Conservation (phyloP, 306 rosid species). For the Aeschynomene evenia region DNA sequence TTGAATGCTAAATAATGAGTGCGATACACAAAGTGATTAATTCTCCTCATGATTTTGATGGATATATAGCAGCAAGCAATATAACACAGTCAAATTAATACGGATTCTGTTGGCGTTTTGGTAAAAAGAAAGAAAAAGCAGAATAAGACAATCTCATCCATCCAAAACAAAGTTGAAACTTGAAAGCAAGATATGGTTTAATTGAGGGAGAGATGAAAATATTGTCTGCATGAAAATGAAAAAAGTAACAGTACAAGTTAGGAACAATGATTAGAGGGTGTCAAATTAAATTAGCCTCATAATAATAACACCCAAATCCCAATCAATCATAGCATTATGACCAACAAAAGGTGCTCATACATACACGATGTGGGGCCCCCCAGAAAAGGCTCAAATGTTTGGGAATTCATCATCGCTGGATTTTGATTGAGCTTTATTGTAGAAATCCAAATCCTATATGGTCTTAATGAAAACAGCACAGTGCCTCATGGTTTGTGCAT, state of each 20-base stretch:
- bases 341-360: not conserved
- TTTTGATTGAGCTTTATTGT: constrained; percentile 30
- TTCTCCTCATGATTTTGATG: not conserved
- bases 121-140: not conserved
- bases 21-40: not conserved
- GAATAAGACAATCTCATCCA: not conserved
- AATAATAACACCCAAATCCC: not conserved
- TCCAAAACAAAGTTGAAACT: not conserved
- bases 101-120: not conserved
- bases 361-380: constrained; percentile 26
- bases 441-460: constrained; percentile 20
- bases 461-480: constrained; percentile 33
- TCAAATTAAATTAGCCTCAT: not conserved
- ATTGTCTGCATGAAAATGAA: too few relatives aligned
- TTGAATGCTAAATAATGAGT: not conserved
- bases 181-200: not conserved
- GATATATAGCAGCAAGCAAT: too few relatives aligned
- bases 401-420: constrained; percentile 38
- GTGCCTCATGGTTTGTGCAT: constrained; percentile 15
- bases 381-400: constrained; percentile 27
- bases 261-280: not conserved
- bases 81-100: not conserved
- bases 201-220: too few relatives aligned
- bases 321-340: not conserved
- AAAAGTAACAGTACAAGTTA: not conserved